These are phyloP conservation scores for Aureobasidium sp. DNA, from an alignment of 2,329 filamentous ascomycete genomes.

Conservation along the genomic window DNA sequence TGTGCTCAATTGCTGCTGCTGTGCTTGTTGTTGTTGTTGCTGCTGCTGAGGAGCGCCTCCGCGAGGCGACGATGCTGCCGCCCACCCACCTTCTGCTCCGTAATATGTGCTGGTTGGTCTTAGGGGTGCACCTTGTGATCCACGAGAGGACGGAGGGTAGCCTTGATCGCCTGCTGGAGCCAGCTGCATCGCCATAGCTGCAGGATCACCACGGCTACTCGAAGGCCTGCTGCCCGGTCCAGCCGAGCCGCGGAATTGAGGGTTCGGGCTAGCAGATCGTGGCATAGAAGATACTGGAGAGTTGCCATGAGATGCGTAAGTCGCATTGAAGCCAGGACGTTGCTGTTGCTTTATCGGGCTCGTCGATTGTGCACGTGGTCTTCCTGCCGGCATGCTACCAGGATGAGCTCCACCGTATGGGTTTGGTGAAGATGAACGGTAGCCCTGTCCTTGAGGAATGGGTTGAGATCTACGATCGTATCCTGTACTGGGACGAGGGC, in stretches of 20 bases:
- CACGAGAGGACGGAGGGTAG: constrained; percentile 32
- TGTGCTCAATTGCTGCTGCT: constrained; percentile 24
- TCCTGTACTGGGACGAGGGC: constrained; percentile 5
- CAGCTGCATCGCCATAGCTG: constrained; percentile 38
- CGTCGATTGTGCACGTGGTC: constrained; percentile 31
- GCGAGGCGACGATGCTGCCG: constrained; percentile 9
- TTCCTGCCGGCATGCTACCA: background rate
- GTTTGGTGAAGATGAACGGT: constrained; percentile 53
- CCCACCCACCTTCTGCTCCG: constrained; percentile 23
- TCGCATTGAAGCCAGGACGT: constrained; percentile 22
- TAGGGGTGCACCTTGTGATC: constrained; percentile 15
- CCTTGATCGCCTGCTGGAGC: constrained; percentile 32
- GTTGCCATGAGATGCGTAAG: constrained; percentile 27
- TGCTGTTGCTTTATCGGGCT: constrained; percentile 34
- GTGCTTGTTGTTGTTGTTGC: background rate
- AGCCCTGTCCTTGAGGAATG: constrained; percentile 18
- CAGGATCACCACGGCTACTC: constrained; percentile 31
- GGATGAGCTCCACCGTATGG: constrained; percentile 43
- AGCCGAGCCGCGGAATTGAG: constrained; percentile 15
- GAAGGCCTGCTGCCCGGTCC: constrained; percentile 30
- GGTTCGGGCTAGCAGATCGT: constrained; percentile 31
- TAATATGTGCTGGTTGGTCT: constrained; percentile 39
- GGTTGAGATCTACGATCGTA: constrained; percentile 27
- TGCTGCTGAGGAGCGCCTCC: background rate
- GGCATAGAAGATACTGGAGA: constrained; percentile 29